Evolutionary conservation across 306 rosid species (phyloP), one percentile per base, ranked within the genome.

Genomic region (Castanospermum australe): DNA sequence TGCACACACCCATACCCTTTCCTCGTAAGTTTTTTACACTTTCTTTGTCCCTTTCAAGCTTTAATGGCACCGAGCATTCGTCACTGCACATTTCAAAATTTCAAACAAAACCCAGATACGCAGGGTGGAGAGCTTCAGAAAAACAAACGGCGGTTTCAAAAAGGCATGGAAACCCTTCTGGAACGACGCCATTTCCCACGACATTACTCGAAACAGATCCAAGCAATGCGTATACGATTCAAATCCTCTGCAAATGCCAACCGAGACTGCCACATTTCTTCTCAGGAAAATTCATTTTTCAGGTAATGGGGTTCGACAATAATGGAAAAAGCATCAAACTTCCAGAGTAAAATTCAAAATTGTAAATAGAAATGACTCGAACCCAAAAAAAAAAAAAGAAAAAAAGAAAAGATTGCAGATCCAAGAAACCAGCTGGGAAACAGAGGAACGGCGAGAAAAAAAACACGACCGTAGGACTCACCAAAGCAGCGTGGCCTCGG

Each of bases 21-120:
- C 62, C 60, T 76, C 68, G 51, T 55, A 75, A 71, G 44, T 57
- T 71, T 66, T n/a, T n/a, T n/a, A n/a, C 77, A 47, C 74, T 66
- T 66, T 39, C 72, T 51, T 70, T 71, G 25, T 56, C 79, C 14
- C 36, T 68, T 21, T 32, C 0, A 28, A 9, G 13, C 21, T 33
- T 5, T 30, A 61, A 61, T 33, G 12, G 22, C 67, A 30, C 6
- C 4, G 7, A 17, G 4, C 8, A 68, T 8, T 44, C 59, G 1
- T 6, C 5, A 18, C 8, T 28, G 4, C 28, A 47, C 18, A 45
- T 15, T 15, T 24, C 13, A 21, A 42, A 13, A 41, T 21, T 13
- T 14, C 24, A 6, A 25, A 68, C 59, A 47, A 14, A 24, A 41
- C 54, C 54, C 54, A 66, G 5, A 13, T 12, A 39, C 17, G 21